phyloP scores from a whole-genome alignment of 108 stramenopile genomes.

The Cyclotella sp. region DNA sequence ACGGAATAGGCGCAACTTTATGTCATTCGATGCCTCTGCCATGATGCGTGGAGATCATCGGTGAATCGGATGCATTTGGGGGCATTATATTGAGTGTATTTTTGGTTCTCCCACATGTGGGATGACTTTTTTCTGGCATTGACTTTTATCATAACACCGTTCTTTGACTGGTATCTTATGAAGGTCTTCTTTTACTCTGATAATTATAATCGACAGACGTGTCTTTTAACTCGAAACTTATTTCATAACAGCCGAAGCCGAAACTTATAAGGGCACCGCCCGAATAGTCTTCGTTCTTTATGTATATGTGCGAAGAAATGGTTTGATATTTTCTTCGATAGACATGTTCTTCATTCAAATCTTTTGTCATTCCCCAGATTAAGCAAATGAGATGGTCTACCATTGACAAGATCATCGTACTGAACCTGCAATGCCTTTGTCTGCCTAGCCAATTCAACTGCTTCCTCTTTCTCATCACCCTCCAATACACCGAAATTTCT shows the following conservation, averaged over 20 bases:
- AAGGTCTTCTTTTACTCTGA: no score
- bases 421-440: conserved; percentile 58
- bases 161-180: no score
- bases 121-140: no score
- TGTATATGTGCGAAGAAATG: neutral
- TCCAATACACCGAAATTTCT: conserved; percentile 29
- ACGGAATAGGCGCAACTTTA: conserved; percentile 34
- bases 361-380: conserved; percentile 2
- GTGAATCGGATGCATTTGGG: neutral
- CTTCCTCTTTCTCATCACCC: conserved; percentile 43
- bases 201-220: no score
- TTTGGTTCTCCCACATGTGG: neutral
- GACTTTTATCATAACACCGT: no score
- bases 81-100: neutral
- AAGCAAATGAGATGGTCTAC: conserved; percentile 50
- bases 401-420: conserved; percentile 62
- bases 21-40: conserved; percentile 49
- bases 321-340: neutral
- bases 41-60: conserved; percentile 36
- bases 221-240: no score
- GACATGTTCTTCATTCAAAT: conserved; percentile 1
- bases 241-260: no score
- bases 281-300: no score
- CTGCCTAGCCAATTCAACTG: conserved; percentile 45
- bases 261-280: no score